phyloP scores from a whole-genome alignment of 2,329 filamentous ascomycete species.

The Paracamarosporium sp. region DNA sequence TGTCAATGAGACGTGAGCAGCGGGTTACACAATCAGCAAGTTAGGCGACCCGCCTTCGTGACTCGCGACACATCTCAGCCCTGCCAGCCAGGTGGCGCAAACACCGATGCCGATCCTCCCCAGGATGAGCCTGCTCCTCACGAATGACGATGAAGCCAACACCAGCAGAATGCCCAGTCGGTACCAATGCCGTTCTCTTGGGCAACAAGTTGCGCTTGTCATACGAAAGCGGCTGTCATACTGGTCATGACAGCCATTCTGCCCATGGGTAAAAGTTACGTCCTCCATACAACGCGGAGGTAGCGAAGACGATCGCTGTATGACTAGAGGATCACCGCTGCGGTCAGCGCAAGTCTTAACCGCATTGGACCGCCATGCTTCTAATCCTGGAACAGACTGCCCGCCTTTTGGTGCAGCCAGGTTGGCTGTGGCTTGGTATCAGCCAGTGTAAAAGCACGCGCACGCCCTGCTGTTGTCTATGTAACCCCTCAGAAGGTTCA shows the following conservation, averaged over 20 bases:
- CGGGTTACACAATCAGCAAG: not conserved
- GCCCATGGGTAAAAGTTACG: not conserved
- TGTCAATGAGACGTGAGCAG: not conserved
- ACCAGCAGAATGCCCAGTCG: not conserved
- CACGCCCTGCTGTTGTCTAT: not conserved
- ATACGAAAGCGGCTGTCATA: not conserved
- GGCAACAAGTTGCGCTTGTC: not conserved
- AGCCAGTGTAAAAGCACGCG: not conserved
- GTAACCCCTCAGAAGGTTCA: not conserved
- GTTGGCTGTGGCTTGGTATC: not conserved
- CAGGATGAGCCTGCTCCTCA: not conserved
- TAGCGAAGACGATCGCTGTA: not conserved
- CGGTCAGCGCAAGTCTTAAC: not conserved
- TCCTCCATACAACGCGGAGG: not conserved
- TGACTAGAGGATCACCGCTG: not conserved
- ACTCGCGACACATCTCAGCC: conserved; percentile 3
- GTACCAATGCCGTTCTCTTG: not conserved
- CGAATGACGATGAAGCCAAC: not conserved
- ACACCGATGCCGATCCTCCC: not conserved
- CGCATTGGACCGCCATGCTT: not conserved
- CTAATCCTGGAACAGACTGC: not conserved
- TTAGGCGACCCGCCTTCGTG: not conserved
- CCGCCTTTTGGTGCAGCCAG: not conserved
- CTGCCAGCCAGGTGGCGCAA: not conserved
- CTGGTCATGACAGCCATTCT: not conserved